Conservation (phyloP, 306 rosid genomes). For the Astragalus membranaceus region DNA sequence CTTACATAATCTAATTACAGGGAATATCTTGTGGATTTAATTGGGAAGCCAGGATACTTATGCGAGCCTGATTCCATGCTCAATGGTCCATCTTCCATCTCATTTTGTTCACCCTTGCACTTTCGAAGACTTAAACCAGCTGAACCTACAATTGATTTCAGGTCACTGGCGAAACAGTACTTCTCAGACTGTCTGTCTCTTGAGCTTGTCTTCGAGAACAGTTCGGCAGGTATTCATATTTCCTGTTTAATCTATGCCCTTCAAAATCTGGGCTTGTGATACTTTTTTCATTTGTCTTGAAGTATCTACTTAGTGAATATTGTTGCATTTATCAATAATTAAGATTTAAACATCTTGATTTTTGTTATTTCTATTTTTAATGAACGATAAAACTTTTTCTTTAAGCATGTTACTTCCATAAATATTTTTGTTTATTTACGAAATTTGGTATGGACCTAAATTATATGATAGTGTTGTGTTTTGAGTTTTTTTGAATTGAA, state of each 20-base stretch:
- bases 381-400: background rate
- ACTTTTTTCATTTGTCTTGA: constrained; percentile 9
- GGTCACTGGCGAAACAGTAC: constrained; percentile 90
- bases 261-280: constrained; percentile 14
- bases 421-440: background rate
- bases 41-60: constrained; percentile 81
- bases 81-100: constrained; percentile 98
- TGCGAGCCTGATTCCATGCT: constrained; percentile 92
- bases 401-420: constrained; percentile 11
- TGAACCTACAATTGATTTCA: constrained; percentile 72
- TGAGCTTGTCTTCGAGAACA: constrained; percentile 78
- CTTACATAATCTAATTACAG: constrained; percentile 39
- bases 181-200: constrained; percentile 73
- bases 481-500: constrained; percentile 6
- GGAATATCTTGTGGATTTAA: constrained; percentile 87
- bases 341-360: background rate
- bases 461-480: background rate
- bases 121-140: constrained; percentile 78
- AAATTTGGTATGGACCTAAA: constrained; percentile 6
- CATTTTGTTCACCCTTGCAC: constrained; percentile 92
- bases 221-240: constrained; percentile 60
- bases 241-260: constrained; percentile 10
- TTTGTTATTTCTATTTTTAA: background rate
- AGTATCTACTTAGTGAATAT: background rate
- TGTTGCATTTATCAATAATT: constrained; percentile 14